Conservation (phyloP, 306 rosid species). For the Trifolium repens region DNA sequence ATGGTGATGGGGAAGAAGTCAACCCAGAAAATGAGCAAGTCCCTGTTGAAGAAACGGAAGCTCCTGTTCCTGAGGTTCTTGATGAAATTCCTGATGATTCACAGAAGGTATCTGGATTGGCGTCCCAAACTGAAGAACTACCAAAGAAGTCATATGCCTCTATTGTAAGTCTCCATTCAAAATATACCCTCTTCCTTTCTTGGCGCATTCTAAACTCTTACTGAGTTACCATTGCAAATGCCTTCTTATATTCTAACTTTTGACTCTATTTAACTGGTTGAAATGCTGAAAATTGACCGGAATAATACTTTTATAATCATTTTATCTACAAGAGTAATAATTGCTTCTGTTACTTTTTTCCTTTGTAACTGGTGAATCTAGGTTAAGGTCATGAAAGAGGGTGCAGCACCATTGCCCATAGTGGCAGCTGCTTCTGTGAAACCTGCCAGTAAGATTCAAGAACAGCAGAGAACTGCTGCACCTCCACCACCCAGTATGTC, state of each 20-base stretch:
- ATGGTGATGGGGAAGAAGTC: conserved; percentile 50
- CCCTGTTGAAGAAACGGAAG: conserved; percentile 57
- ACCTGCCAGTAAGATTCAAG: conserved; percentile 54
- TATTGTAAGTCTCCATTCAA: conserved; percentile 64
- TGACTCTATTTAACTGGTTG: conserved; percentile 8
- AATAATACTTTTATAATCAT: conserved; percentile 10
- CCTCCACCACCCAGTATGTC: conserved; percentile 46
- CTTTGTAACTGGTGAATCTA: conserved; percentile 29
- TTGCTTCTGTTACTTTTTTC: conserved; percentile 3
- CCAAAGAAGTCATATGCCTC: conserved; percentile 89
- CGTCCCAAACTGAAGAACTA: conserved; percentile 59
- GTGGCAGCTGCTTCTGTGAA: conserved; percentile 48
- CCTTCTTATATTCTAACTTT: conserved; percentile 26
- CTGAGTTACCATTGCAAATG: conserved; percentile 3
- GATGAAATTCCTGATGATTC: conserved; percentile 67
- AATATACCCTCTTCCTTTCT: conserved; percentile 9
- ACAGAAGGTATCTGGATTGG: conserved; percentile 51
- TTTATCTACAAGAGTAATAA: background rate
- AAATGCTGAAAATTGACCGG: conserved; percentile 8
- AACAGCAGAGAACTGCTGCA: conserved; percentile 51
- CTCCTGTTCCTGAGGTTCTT: conserved; percentile 59
- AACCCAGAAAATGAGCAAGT: conserved; percentile 53
- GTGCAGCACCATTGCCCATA: conserved; percentile 42
- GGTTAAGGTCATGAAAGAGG: conserved; percentile 72
- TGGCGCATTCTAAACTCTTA: conserved; percentile 4